Evolutionary conservation across 2,329 filamentous ascomycete genomes (phyloP), one percentile per base, ranked within the genome.

Genomic region (Aspergillus sp.): DNA sequence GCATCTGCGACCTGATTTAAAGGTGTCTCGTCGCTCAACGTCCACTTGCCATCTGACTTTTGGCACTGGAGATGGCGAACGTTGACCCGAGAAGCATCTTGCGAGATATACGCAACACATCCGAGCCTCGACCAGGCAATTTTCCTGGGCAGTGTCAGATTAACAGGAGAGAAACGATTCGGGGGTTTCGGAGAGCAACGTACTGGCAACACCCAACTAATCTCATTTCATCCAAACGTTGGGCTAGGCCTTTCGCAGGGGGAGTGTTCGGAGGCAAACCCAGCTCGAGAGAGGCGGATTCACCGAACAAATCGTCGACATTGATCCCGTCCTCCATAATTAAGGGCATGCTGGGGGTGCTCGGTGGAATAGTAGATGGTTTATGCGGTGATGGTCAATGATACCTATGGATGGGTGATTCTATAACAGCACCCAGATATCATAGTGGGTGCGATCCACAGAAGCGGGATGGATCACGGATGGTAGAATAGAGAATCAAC

Each of bases 121-220:
- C 93, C 93, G 60, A 86, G 84, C 67, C 88, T 92, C 11, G 93
- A 96, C 93, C 93, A 98, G 31, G 90, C 87, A 54, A 97, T 84
- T 63, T 86, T 86, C 71, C 92, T 96, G 65, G 45, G 5, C 21
- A 56, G 65, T 60, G 70, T 74, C 51, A 72, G 62, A 47, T 19
- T 47, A 50, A 15, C 27, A 17, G 3, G 14, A 6, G 11, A 12
- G 9, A 8, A 14, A 51, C 9, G 14, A 27, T 8, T 35, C 9
- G 12, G 17, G 27, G 11, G 27, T 21, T 8, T n/a, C 12, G 3
- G 6, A 14, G 15, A 56, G 15, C 39, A 45, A 82, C 87, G 77
- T 85, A 95, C 91, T 92, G 89, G 80, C 88, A 91, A 72, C 90
- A 95, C 15, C 91, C 91, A 58, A 84, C 84, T 57, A 83, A 79